Evolutionary conservation across 805 yeast species (phyloP).

Genomic region (Starmerella stigmatis): DNA sequence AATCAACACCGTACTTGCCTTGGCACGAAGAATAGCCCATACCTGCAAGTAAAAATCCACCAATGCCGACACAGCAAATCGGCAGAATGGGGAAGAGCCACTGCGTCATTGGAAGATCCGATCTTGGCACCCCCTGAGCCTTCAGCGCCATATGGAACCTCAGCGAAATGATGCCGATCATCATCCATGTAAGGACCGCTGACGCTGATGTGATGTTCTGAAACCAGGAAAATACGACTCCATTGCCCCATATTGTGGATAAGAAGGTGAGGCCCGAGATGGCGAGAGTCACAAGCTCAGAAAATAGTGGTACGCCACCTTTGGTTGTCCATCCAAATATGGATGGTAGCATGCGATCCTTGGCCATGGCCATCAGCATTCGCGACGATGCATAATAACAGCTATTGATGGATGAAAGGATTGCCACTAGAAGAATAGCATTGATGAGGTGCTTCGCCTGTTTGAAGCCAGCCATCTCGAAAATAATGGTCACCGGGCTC

Average conservation of each 20-base stretch:
- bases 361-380: conserved; percentile 48
- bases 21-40: conserved; percentile 28
- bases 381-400: conserved; percentile 56
- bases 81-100: conserved; percentile 43
- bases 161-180: conserved; percentile 47
- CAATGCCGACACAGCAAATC: conserved; percentile 42
- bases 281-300: conserved; percentile 42
- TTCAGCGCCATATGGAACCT: conserved; percentile 50
- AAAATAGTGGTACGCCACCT: conserved; percentile 49
- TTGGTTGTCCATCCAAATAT: conserved; percentile 41
- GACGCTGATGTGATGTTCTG: conserved; percentile 52
- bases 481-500: conserved; percentile 43
- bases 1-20: conserved; percentile 17
- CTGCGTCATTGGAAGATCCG: conserved; percentile 45
- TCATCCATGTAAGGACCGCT: conserved; percentile 52
- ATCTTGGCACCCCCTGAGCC: conserved; percentile 42
- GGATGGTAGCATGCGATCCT: conserved; percentile 46
- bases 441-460: conserved; percentile 41
- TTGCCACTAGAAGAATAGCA: conserved; percentile 50
- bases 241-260: conserved; percentile 50
- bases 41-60: conserved; percentile 47
- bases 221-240: conserved; percentile 53
- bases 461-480: conserved; percentile 38
- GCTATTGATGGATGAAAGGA: conserved; percentile 54
- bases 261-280: conserved; percentile 54